Evolutionary conservation across 2,329 filamentous ascomycete genomes (phyloP), one percentile per base, ranked within the genome.

Genomic region (Talaromyces albobiverticillius): DNA sequence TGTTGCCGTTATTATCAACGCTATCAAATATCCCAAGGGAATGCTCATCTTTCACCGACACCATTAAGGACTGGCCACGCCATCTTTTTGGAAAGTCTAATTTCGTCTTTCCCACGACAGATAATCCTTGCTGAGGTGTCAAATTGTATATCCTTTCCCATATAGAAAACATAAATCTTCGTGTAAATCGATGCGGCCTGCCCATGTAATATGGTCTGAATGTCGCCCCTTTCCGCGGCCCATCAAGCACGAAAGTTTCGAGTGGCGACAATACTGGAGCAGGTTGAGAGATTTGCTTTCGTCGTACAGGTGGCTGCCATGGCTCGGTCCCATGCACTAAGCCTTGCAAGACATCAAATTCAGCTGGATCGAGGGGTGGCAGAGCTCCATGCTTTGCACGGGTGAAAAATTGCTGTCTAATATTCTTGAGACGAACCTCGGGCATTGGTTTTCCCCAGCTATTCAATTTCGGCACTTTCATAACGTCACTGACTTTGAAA

Each of bases 101-200:
- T 1, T 47, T 36, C 50, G 57, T 61, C 10, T 36, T 31, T 54
- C 62, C 68, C 10, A 64, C 48, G 2, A 55, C 46, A 52, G 64
- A 60, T 60, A 60, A 66, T 14, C 53, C 53, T 52, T 64, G 61
- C 8, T 62, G 64, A 16, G 72, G 72, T 1, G 71, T 63, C 14
- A 71, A 42, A 36, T 57, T 58, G 31, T 66, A 68, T 22, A 74
- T 57, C n/a, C 66, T 69, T 41, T 62, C 62, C 72, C 72, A 75
- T 14, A 68, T 52, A 25, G 67, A 65, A 9, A 57, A 61, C 66
- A 77, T 72, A 45, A 75, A 66, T 11, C 72, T 66, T 16, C 62
- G 54, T 5, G 71, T 74, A 38, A 76, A 68, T 3, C 58, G 59
- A 55, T 75, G 74, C 13, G 73, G 73, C 31, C 73, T 68, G 7